Conservation (phyloP, 2,329 filamentous ascomycete genomes). For the Ascochyta fabae region DNA sequence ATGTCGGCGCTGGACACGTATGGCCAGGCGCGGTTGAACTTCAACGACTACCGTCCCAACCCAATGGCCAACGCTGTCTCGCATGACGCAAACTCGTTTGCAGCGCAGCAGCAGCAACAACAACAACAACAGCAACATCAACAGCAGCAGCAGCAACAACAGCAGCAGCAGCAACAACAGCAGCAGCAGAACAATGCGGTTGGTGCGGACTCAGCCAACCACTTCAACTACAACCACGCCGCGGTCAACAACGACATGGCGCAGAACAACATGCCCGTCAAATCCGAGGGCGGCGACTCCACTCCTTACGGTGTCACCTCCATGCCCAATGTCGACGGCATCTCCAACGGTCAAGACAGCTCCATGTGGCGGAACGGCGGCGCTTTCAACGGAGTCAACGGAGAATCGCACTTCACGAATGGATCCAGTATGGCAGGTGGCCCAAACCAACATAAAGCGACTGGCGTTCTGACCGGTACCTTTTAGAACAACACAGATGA, state of each 20-base stretch:
- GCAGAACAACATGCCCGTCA: conserved; percentile 45
- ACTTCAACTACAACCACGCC: conserved; percentile 44
- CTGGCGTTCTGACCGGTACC: conserved; percentile 52
- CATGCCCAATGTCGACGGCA: conserved; percentile 45
- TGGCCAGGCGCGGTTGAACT: conserved; percentile 41
- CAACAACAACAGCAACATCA: conserved; percentile 10
- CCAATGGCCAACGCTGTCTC: conserved; percentile 37
- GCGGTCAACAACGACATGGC: conserved; percentile 41
- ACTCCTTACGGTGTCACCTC: conserved; percentile 42
- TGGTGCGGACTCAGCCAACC: conserved; percentile 31
- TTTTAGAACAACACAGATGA: conserved; percentile 53
- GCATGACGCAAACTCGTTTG: conserved; percentile 34
- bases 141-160: conserved; percentile 9
- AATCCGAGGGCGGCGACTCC: conserved; percentile 41
- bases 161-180: conserved; percentile 35
- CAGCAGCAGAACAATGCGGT: conserved; percentile 32
- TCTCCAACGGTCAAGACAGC: conserved; percentile 46
- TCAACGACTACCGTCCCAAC: conserved; percentile 46
- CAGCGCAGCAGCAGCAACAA: conserved; percentile 28
- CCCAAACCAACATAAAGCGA: conserved; percentile 52
- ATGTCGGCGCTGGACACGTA: conserved; percentile 45
- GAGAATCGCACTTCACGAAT: conserved; percentile 53
- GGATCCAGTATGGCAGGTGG: conserved; percentile 55
- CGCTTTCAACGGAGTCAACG: conserved; percentile 53
- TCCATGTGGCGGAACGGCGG: conserved; percentile 52